phyloP scores from a whole-genome alignment of 495 filamentous ascomycete species.

The Xylaria nigripes region DNA sequence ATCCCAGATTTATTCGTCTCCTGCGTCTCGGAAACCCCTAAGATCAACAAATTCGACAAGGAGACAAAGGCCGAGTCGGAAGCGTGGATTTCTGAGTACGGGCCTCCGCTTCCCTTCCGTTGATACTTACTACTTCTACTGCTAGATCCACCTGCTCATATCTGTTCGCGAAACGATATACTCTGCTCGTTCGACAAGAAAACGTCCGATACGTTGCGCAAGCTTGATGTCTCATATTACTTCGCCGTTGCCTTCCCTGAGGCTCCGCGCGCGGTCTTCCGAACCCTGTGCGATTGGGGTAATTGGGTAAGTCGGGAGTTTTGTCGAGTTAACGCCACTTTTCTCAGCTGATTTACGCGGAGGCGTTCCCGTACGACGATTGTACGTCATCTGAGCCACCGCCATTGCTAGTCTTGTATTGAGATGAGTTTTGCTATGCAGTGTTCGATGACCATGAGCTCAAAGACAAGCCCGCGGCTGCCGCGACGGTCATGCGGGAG shows the following conservation, averaged over 20 bases:
- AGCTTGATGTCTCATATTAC: slow-evolving; percentile 19
- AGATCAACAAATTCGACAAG: slow-evolving; percentile 24
- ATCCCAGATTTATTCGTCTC: slow-evolving; percentile 31
- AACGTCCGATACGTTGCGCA: slow-evolving; percentile 7
- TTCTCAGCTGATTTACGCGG: background rate
- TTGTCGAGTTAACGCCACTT: too few relatives aligned
- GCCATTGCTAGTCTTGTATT: too few relatives aligned
- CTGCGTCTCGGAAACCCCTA: slow-evolving; percentile 22
- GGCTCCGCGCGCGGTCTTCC: slow-evolving; percentile 16
- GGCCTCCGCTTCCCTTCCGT: too few relatives aligned
- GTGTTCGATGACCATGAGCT: slow-evolving; percentile 29
- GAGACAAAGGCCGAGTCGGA: slow-evolving; percentile 12
- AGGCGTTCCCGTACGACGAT: slow-evolving; percentile 4
- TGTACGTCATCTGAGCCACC: background rate
- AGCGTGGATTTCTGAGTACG: slow-evolving; percentile 1
- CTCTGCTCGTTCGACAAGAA: slow-evolving; percentile 11
- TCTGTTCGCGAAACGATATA: background rate
- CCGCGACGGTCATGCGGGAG: slow-evolving; percentile 17
- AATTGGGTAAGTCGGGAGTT: slow-evolving; percentile 24
- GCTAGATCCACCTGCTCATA: too few relatives aligned
- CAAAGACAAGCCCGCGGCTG: slow-evolving; percentile 18
- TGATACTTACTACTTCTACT: too few relatives aligned
- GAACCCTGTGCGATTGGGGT: slow-evolving; percentile 27
- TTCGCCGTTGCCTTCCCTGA: slow-evolving; percentile 19
- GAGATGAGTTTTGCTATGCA: too few relatives aligned